Conservation (phyloP, 768 basidiomycete genomes). For the Hebeloma cylindrosporum region DNA sequence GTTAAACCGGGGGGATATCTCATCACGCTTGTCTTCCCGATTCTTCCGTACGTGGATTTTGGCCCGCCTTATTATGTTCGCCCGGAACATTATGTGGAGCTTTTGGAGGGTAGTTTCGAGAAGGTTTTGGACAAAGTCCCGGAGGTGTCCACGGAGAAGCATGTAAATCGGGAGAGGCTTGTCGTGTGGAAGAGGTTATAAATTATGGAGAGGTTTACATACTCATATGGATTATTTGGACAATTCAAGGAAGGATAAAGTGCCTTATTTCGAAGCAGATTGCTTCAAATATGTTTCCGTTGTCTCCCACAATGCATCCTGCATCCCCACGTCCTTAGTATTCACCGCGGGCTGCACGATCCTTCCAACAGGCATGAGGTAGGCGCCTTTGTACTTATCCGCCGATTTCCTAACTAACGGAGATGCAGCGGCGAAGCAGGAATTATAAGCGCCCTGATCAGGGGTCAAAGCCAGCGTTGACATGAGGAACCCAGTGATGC, state of each 20-base stretch:
- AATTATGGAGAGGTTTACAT: no score
- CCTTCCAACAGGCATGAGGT: constrained; percentile 35
- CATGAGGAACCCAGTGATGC: constrained; percentile 20
- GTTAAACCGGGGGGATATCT: constrained; percentile 64
- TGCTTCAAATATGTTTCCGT: constrained; percentile 26
- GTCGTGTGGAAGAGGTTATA: constrained; percentile 50
- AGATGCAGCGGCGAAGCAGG: constrained; percentile 41
- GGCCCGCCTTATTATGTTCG: constrained; percentile 68
- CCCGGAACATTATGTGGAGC: constrained; percentile 53
- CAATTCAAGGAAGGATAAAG: no score
- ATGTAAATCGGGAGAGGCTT: constrained; percentile 50
- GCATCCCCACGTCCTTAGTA: constrained; percentile 32
- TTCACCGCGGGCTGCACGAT: constrained; percentile 29
- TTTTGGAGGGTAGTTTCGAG: constrained; percentile 49
- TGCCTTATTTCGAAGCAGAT: no score
- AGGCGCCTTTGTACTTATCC: constrained; percentile 38
- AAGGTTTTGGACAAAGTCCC: constrained; percentile 56
- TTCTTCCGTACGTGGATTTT: constrained; percentile 38
- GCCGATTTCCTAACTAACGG: constrained; percentile 31
- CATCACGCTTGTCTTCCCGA: constrained; percentile 59
- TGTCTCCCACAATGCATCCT: constrained; percentile 39
- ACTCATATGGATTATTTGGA: no score
- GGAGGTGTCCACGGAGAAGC: constrained; percentile 35
- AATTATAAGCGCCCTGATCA: constrained; percentile 36
- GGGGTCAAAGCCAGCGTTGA: constrained; percentile 22